These are phyloP conservation scores for Lepidium didymum DNA, from an alignment of 345 rosid genomes.

Conservation along the genomic window DNA sequence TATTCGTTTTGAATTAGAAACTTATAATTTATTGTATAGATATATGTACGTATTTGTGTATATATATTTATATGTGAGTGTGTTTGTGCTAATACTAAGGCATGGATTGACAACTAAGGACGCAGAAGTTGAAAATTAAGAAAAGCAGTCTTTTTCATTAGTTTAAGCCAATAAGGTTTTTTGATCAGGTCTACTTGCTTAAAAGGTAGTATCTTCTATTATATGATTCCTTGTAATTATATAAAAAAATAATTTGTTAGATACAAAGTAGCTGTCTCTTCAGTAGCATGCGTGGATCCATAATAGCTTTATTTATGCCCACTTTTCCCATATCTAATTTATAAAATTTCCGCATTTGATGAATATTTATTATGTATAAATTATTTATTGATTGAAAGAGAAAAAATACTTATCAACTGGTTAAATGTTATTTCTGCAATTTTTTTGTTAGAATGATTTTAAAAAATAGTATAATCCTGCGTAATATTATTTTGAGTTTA, in stretches of 20 bases:
- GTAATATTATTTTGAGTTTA: too few species aligned
- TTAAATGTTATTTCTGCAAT: too few species aligned
- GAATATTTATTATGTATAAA: background rate
- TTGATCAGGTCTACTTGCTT: conserved; percentile 2
- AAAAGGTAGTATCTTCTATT: conserved; percentile 16
- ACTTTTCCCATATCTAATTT: background rate
- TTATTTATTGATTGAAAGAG: background rate
- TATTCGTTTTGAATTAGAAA: too few species aligned
- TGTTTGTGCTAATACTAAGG: too few species aligned
- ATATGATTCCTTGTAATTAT: background rate
- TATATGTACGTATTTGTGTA: too few species aligned
- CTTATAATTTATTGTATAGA: too few species aligned
- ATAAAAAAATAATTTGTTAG: background rate
- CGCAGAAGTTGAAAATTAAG: background rate
- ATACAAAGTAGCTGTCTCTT: background rate
- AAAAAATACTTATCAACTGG: too few species aligned
- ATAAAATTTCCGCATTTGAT: background rate
- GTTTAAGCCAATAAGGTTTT: conserved; percentile 6
- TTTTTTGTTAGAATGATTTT: too few species aligned
- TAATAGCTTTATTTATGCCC: background rate
- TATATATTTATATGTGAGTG: too few species aligned
- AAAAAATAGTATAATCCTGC: too few species aligned
- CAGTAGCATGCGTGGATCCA: background rate
- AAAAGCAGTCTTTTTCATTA: background rate
- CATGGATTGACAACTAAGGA: conserved; percentile 15